Conservation (phyloP, 345 rosid species). For the Populus simonii region DNA sequence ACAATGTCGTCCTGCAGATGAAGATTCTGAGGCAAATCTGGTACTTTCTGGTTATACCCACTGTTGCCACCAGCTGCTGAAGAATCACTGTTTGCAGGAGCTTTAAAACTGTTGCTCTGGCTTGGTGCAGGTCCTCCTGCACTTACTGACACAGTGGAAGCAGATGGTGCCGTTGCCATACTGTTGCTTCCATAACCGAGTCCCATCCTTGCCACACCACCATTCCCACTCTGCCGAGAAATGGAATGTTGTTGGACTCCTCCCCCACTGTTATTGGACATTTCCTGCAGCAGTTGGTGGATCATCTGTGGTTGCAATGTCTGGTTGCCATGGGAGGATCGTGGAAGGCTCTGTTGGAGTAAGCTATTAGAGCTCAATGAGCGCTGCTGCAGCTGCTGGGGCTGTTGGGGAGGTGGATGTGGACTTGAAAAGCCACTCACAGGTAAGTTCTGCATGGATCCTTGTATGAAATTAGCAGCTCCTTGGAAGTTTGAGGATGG, state of each 20-base stretch:
- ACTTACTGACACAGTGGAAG: conserved; percentile 41
- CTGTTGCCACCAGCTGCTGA: conserved; percentile 46
- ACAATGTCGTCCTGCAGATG: conserved; percentile 57
- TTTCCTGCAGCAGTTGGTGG: conserved; percentile 76
- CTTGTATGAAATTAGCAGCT: conserved; percentile 40
- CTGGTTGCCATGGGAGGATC: conserved; percentile 56
- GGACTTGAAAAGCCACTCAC: conserved; percentile 49
- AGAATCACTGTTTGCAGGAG: conserved; percentile 55
- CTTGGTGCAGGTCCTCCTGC: conserved; percentile 43
- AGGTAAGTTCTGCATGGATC: conserved; percentile 62
- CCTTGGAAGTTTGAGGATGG: conserved; percentile 71
- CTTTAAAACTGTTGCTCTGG: conserved; percentile 64
- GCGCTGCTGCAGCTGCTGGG: conserved; percentile 54
- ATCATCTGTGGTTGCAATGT: conserved; percentile 73
- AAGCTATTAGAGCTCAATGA: conserved; percentile 42
- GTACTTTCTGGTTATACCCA: conserved; percentile 45
- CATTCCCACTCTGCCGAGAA: conserved; percentile 40
- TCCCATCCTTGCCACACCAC: conserved; percentile 34
- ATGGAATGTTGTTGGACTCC: conserved; percentile 47
- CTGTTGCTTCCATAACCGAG: conserved; percentile 39
- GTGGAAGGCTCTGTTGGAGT: conserved; percentile 50
- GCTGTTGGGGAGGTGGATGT: conserved; percentile 42
- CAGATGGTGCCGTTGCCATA: conserved; percentile 32
- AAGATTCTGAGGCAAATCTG: conserved; percentile 48
- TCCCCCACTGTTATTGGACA: conserved; percentile 47